A percentile compares a stretch with the other conserved stretches of the same genome.
Conservation (phyloP, 441 rosid genomes). For the Jatropha multifida region DNA sequence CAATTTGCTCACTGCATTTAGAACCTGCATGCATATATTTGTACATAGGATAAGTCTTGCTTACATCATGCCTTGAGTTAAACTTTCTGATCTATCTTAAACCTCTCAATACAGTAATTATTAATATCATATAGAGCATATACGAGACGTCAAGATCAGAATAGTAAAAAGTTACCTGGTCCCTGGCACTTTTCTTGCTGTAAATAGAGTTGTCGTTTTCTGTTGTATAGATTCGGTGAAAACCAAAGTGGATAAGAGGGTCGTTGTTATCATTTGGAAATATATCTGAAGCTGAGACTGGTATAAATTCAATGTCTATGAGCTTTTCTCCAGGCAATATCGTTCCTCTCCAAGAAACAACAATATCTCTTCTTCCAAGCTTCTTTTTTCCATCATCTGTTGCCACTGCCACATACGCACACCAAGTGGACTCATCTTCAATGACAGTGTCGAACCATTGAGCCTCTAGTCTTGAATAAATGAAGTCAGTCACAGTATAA, state of each 20-base stretch:
- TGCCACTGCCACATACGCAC: constrained; percentile 32
- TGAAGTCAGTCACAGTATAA: constrained; percentile 25
- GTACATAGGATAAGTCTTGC: no score
- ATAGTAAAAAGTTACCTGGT: constrained; percentile 9
- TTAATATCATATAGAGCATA: no score
- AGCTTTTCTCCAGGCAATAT: background rate
- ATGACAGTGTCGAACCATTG: background rate
- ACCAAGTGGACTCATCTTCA: constrained; percentile 25
- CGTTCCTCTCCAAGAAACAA: constrained; percentile 38
- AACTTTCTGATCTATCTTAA: no score
- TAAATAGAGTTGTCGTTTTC: background rate
- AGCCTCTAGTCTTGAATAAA: constrained; percentile 22
- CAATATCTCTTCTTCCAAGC: constrained; percentile 35
- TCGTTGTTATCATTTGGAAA: background rate
- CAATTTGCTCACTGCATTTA: constrained; percentile 35
- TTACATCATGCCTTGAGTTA: no score
- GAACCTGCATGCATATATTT: constrained; percentile 22
- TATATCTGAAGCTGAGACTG: constrained; percentile 17
- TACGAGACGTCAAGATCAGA: no score
- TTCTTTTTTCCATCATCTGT: constrained; percentile 30
- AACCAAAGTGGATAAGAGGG: constrained; percentile 29
- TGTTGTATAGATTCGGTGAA: constrained; percentile 27
- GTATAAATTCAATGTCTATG: background rate
- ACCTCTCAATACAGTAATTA: no score
- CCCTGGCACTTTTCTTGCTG: constrained; percentile 24